phyloP scores from a whole-genome alignment of 352 stramenopile species.

The Phytophthora cryptogea region DNA sequence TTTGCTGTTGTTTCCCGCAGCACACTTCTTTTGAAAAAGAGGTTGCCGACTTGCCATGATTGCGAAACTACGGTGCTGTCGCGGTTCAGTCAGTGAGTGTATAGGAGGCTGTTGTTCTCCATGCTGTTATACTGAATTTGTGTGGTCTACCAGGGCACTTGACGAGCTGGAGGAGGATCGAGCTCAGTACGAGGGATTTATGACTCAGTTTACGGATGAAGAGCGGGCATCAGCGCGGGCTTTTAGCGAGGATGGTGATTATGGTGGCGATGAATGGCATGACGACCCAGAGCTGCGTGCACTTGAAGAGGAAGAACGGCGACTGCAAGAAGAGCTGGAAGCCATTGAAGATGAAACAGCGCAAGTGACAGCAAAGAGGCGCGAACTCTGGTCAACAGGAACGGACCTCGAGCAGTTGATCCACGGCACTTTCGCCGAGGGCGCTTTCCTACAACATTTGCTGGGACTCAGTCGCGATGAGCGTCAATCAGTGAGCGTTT shows the following conservation, averaged over 20 bases:
- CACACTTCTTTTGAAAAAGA: slow-evolving; percentile 70
- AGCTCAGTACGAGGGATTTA: slow-evolving; percentile 61
- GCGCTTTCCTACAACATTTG: slow-evolving; percentile 78
- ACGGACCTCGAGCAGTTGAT: slow-evolving; percentile 75
- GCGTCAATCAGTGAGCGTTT: slow-evolving; percentile 73
- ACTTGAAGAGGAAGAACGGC: slow-evolving; percentile 66
- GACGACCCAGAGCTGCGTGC: slow-evolving; percentile 55
- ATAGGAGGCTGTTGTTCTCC: neutral
- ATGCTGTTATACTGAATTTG: neutral
- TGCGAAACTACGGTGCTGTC: slow-evolving; percentile 61
- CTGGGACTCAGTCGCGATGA: slow-evolving; percentile 76
- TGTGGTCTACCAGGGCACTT: slow-evolving; percentile 39
- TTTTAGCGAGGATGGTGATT: slow-evolving; percentile 33
- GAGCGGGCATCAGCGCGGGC: slow-evolving; percentile 23
- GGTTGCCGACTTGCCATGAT: slow-evolving; percentile 74
- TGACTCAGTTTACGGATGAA: slow-evolving; percentile 50
- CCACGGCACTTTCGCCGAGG: slow-evolving; percentile 72
- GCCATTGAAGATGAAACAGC: slow-evolving; percentile 61
- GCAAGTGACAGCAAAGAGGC: slow-evolving; percentile 57
- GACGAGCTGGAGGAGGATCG: slow-evolving; percentile 48
- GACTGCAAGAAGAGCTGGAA: slow-evolving; percentile 56
- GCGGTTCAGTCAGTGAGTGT: slow-evolving; percentile 58
- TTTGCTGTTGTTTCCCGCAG: slow-evolving; percentile 25
- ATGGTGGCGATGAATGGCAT: slow-evolving; percentile 39
- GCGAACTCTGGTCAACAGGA: slow-evolving; percentile 75